Conservation (phyloP, 768 basidiomycete genomes). For the Boletus tomentosulus region DNA sequence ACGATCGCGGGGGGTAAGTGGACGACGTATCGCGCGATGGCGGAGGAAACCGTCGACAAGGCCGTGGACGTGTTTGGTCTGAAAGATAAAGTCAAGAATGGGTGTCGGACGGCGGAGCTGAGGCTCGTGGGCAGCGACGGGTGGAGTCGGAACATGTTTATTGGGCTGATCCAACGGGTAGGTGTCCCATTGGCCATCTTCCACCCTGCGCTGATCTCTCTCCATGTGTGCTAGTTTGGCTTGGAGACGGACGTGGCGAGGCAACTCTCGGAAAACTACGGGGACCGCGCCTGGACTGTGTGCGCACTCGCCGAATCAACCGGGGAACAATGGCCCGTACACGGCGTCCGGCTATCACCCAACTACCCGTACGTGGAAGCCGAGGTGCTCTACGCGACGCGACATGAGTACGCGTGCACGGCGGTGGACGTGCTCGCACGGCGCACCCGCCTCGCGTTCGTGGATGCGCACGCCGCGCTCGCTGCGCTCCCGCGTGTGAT, state of each 20-base stretch:
- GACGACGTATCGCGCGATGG: constrained; percentile 98
- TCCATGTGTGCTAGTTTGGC: constrained; percentile 57
- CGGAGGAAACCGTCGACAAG: constrained; percentile 87
- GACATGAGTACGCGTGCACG: constrained; percentile 89
- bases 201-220: not conserved
- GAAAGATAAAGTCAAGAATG: constrained; percentile 46
- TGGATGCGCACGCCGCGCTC: constrained; percentile 83
- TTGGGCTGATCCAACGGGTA: constrained; percentile 88
- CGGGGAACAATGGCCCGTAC: constrained; percentile 78
- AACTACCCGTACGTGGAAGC: constrained; percentile 90
- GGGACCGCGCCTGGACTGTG: constrained; percentile 95
- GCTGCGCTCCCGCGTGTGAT: constrained; percentile 83
- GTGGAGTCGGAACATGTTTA: constrained; percentile 97
- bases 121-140: constrained; percentile 89
- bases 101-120: constrained; percentile 75
- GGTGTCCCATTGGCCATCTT: constrained; percentile 20
- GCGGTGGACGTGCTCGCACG: constrained; percentile 91
- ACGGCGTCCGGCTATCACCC: constrained; percentile 67
- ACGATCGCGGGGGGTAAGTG: constrained; percentile 98
- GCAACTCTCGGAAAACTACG: constrained; percentile 91
- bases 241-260: constrained; percentile 88
- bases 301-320: constrained; percentile 76
- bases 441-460: constrained; percentile 89
- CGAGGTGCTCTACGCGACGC: constrained; percentile 85
- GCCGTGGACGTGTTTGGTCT: constrained; percentile 79